Conservation (phyloP, 2,329 filamentous ascomycete genomes). For the Pseudogymnoascus sp. region DNA sequence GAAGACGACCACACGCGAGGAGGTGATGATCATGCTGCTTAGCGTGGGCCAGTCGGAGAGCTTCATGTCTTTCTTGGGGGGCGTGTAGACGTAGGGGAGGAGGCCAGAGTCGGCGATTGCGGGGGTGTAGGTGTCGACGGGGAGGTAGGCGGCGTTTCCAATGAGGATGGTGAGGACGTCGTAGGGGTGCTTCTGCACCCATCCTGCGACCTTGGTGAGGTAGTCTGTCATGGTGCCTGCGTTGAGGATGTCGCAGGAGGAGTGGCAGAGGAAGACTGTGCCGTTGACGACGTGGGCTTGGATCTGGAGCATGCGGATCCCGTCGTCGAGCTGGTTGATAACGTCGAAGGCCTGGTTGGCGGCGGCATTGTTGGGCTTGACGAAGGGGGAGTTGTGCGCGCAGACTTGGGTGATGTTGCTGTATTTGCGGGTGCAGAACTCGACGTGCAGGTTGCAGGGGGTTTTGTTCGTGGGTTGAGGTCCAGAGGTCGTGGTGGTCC, state of each 20-base stretch:
- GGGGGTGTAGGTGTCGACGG: conserved; percentile 53
- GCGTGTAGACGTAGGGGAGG: conserved; percentile 64
- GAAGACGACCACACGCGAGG: conserved; percentile 70
- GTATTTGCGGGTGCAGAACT: conserved; percentile 70
- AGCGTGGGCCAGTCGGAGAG: conserved; percentile 78
- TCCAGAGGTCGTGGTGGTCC: conserved; percentile 37
- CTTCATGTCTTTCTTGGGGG: conserved; percentile 62
- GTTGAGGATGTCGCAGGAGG: conserved; percentile 73
- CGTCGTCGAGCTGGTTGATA: conserved; percentile 68
- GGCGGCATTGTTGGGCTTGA: conserved; percentile 60
- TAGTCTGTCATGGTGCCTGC: conserved; percentile 71
- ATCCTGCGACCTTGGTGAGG: conserved; percentile 59
- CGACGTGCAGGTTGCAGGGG: conserved; percentile 71
- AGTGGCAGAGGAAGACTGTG: conserved; percentile 74
- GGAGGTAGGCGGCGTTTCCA: conserved; percentile 73
- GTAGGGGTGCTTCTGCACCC: conserved; percentile 72
- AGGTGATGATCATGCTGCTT: conserved; percentile 62
- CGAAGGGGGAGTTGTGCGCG: conserved; percentile 77
- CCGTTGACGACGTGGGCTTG: conserved; percentile 57
- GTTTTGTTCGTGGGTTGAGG: conserved; percentile 59
- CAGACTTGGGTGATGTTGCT: conserved; percentile 74
- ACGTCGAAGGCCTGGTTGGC: conserved; percentile 68
- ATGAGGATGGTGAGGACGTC: conserved; percentile 84
- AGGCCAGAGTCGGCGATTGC: conserved; percentile 68
- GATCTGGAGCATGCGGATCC: conserved; percentile 56